These are phyloP conservation scores for Fusarium falciforme DNA, from an alignment of 2,329 filamentous ascomycete species.

Conservation along the genomic window DNA sequence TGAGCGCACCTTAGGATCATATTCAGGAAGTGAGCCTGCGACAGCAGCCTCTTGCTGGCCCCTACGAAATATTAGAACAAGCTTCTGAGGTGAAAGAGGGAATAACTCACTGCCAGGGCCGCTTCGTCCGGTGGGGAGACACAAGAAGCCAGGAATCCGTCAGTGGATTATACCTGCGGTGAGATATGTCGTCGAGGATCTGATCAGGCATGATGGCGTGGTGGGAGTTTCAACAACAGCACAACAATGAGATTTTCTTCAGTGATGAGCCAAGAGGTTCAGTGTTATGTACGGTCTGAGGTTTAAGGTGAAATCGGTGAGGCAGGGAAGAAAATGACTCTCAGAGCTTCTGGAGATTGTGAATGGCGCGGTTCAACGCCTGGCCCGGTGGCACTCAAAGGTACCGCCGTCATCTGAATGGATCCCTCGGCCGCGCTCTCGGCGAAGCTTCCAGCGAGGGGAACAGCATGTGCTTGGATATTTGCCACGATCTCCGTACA, in stretches of 20 bases:
- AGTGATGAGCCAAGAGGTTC: neutral
- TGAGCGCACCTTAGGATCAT: slow-evolving; percentile 75
- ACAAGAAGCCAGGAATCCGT: slow-evolving; percentile 93
- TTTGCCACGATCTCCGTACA: neutral
- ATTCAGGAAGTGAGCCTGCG: slow-evolving; percentile 77
- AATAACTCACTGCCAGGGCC: slow-evolving; percentile 90
- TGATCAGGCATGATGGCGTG: slow-evolving; percentile 71
- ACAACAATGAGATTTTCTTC: neutral
- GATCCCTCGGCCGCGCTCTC: slow-evolving; percentile 41
- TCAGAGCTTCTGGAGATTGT: slow-evolving; percentile 6
- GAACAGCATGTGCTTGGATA: slow-evolving; percentile 10
- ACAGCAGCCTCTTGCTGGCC: slow-evolving; percentile 80
- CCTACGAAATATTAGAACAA: slow-evolving; percentile 56
- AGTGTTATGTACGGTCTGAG: neutral
- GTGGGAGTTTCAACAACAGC: neutral
- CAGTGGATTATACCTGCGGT: slow-evolving; percentile 92
- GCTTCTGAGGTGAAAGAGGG: neutral
- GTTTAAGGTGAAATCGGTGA: neutral
- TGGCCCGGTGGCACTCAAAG: slow-evolving; percentile 17
- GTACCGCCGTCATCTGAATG: slow-evolving; percentile 12
- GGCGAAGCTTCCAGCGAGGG: slow-evolving; percentile 33
- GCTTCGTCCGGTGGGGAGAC: slow-evolving; percentile 94
- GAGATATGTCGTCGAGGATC: slow-evolving; percentile 94
- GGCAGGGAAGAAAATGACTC: slow-evolving; percentile 23
- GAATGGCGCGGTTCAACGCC: slow-evolving; percentile 40